A percentile compares a stretch with the other conserved stretches of the same genome.
These are phyloP conservation scores for Cryptococcus sp. DNA, from an alignment of 1,284 basidiomycete genomes.

Conservation along the genomic window DNA sequence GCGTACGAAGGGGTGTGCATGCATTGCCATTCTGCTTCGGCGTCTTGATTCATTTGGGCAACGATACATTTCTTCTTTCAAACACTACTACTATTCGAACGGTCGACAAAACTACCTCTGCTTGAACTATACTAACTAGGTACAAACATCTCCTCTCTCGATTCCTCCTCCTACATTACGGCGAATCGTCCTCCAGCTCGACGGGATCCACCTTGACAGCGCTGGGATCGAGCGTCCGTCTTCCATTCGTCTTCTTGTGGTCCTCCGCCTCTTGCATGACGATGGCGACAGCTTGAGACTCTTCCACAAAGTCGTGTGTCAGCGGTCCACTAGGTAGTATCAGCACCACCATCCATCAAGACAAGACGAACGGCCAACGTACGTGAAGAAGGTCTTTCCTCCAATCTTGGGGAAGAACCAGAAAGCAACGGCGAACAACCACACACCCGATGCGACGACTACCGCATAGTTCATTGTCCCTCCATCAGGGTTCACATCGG, in stretches of 20 bases:
- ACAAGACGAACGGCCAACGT: not conserved
- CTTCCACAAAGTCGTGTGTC: conserved; percentile 1
- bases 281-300: not conserved
- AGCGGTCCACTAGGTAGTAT: conserved; percentile 1
- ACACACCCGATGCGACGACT: conserved; percentile 31
- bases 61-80: no score
- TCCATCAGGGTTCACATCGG: conserved; percentile 25
- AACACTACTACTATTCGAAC: no score
- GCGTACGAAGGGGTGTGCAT: not conserved
- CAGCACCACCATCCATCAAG: no score
- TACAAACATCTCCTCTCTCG: no score
- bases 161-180: no score
- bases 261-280: conserved; percentile 1
- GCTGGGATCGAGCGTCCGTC: not conserved
- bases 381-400: conserved; percentile 38
- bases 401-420: conserved; percentile 36
- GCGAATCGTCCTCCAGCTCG: not conserved
- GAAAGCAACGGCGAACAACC: conserved; percentile 31
- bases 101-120: no score
- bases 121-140: no score
- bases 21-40: no score
- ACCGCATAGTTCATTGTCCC: conserved; percentile 36
- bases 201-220: not conserved
- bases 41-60: no score
- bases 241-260: not conserved